Conservation (phyloP, 1,139 yeast species). For the Candida sojae region DNA sequence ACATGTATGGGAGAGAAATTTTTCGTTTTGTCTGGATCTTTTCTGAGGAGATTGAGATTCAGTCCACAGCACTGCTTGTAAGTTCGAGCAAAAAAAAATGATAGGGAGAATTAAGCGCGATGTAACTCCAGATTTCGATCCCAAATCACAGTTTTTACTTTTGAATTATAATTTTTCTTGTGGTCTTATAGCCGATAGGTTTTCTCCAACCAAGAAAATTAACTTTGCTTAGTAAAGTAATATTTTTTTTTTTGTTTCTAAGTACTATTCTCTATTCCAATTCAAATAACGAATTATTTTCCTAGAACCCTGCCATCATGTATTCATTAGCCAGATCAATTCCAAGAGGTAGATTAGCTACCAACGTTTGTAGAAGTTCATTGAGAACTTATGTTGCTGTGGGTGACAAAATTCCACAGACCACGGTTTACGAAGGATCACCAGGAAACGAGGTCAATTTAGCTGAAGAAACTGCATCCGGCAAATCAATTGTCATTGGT, state of each 20-base stretch:
- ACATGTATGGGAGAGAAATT: neutral
- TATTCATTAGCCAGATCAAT: slow-evolving; percentile 10
- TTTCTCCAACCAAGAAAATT: too few relatives aligned
- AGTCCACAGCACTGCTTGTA: too few relatives aligned
- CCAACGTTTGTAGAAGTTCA: slow-evolving; percentile 9
- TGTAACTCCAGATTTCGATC: neutral
- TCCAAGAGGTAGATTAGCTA: slow-evolving; percentile 7
- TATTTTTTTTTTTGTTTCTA: too few relatives aligned
- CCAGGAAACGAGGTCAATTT: slow-evolving; percentile 69
- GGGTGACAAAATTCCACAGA: slow-evolving; percentile 63
- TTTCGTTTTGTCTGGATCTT: too few relatives aligned
- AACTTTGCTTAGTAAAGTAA: too few relatives aligned
- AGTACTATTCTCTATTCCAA: too few relatives aligned
- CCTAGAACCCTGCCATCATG: slow-evolving; percentile 3
- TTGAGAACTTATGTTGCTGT: slow-evolving; percentile 34
- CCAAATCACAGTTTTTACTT: neutral
- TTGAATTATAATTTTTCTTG: too few relatives aligned
- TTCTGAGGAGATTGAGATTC: too few relatives aligned
- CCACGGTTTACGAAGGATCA: slow-evolving; percentile 58
- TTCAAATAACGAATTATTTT: too few relatives aligned
- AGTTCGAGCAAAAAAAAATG: neutral
- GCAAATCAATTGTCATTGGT: slow-evolving; percentile 68
- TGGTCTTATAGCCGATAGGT: too few relatives aligned
- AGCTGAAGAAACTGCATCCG: slow-evolving; percentile 52
- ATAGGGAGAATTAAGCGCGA: neutral